Evolutionary conservation across 1,284 basidiomycete genomes (phyloP).

Genomic region (Rhodofomes roseus): DNA sequence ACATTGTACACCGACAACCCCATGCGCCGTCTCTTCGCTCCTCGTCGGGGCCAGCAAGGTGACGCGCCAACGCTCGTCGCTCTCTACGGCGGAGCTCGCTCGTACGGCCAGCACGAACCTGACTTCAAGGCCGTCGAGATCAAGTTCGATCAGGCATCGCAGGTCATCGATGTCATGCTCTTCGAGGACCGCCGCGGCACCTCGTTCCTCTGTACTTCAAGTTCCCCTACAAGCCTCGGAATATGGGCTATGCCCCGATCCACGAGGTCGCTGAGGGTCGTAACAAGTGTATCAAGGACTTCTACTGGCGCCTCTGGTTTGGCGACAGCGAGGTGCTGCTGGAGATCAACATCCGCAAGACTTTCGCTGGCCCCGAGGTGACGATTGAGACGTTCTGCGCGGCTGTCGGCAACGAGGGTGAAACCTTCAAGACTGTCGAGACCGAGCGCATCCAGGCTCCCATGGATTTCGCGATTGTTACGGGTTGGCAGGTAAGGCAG

Average conservation of each 20-base stretch:
- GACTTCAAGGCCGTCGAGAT: constrained; percentile 87
- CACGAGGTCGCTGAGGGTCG: constrained; percentile 89
- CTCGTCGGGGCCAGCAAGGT: constrained; percentile 73
- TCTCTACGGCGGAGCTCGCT: constrained; percentile 79
- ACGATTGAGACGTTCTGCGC: constrained; percentile 89
- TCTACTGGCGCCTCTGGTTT: constrained; percentile 97
- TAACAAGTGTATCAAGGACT: constrained; percentile 91
- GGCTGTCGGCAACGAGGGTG: constrained; percentile 90
- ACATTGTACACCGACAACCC: constrained; percentile 86
- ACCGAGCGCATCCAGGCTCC: constrained; percentile 77
- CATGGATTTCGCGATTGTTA: constrained; percentile 99
- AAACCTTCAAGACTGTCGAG: constrained; percentile 81
- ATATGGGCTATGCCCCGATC: constrained; percentile 88
- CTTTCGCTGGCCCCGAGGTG: constrained; percentile 82
- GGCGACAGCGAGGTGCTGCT: constrained; percentile 79
- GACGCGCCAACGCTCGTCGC: constrained; percentile 54
- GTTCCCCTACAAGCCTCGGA: constrained; percentile 85
- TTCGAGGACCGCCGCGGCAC: constrained; percentile 81
- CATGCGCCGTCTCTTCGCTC: constrained; percentile 82
- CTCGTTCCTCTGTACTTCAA: constrained; percentile 81
- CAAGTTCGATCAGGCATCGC: constrained; percentile 50
- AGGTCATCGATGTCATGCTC: constrained; percentile 72
- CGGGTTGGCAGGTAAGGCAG: constrained; percentile 86
- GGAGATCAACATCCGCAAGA: constrained; percentile 70
- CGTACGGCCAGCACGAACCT: constrained; percentile 68